Conservation (phyloP, 2,329 filamentous ascomycete species). For the Pleomassaria siparia region DNA sequence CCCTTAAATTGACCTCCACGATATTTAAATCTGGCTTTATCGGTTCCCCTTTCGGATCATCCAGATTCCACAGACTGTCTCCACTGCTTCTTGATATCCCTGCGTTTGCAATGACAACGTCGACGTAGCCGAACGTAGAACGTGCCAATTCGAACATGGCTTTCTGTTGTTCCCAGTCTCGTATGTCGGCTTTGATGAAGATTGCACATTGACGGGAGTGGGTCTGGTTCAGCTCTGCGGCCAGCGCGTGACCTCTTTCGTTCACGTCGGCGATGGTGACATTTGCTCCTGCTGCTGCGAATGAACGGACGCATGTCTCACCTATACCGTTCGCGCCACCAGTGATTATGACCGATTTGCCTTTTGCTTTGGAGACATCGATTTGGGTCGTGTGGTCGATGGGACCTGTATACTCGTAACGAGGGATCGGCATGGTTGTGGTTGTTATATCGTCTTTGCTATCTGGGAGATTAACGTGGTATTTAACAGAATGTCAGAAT, state of each 20-base stretch:
- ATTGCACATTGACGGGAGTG: conserved; percentile 20
- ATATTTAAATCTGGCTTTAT: conserved; percentile 48
- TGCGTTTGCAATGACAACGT: conserved; percentile 65
- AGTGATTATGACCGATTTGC: conserved; percentile 53
- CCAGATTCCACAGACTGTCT: conserved; percentile 56
- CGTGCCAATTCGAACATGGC: conserved; percentile 30
- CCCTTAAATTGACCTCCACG: conserved; percentile 68
- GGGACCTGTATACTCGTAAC: conserved; percentile 38
- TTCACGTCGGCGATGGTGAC: conserved; percentile 41
- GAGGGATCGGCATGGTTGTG: conserved; percentile 16
- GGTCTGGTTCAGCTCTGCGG: conserved; percentile 29
- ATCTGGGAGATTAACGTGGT: neutral
- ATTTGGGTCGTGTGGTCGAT: conserved; percentile 39
- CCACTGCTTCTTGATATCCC: conserved; percentile 44
- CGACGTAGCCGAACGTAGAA: conserved; percentile 63
- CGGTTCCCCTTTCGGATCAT: conserved; percentile 44
- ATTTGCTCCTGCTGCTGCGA: conserved; percentile 33
- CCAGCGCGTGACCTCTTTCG: conserved; percentile 25
- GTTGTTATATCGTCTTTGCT: neutral
- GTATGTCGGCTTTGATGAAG: conserved; percentile 33
- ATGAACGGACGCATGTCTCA: conserved; percentile 33
- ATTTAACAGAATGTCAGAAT: neutral
- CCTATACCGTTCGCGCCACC: conserved; percentile 49
- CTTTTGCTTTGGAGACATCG: conserved; percentile 42
- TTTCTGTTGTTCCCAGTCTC: conserved; percentile 32